phyloP scores from a whole-genome alignment of 176 grass and related monocot genomes.

The Luzula sylvatica region DNA sequence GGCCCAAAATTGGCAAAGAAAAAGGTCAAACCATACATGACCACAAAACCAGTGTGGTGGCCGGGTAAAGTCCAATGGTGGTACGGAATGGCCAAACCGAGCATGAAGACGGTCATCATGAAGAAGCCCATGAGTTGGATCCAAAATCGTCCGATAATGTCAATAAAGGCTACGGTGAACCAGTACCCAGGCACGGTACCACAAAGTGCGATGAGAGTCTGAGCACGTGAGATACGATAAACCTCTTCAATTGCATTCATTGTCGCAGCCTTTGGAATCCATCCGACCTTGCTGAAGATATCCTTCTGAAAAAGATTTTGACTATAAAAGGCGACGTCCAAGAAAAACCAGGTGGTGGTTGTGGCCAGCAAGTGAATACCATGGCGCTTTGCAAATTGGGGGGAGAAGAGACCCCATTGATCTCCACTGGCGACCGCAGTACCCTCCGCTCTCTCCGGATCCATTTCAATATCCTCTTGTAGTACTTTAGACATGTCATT shows the following conservation, averaged over 20 bases:
- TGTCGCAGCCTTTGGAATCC: slow-evolving; percentile 33
- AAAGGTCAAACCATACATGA: slow-evolving; percentile 56
- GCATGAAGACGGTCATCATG: slow-evolving; percentile 74
- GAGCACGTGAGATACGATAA: slow-evolving; percentile 34
- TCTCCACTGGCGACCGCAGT: background rate
- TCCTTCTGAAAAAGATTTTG: slow-evolving; percentile 84
- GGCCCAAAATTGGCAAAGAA: slow-evolving; percentile 41
- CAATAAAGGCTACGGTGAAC: slow-evolving; percentile 69
- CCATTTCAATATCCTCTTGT: slow-evolving; percentile 29
- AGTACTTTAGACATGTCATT: slow-evolving; percentile 65
- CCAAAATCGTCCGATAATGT: slow-evolving; percentile 35
- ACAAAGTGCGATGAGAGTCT: slow-evolving; percentile 51
- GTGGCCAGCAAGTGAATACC: slow-evolving; percentile 50
- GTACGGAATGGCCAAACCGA: slow-evolving; percentile 43
- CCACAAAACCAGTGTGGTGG: slow-evolving; percentile 40
- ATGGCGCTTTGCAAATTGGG: slow-evolving; percentile 30
- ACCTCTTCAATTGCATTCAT: slow-evolving; percentile 60
- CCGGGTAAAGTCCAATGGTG: slow-evolving; percentile 54
- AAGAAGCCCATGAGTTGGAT: slow-evolving; percentile 53
- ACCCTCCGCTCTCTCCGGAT: slow-evolving; percentile 13
- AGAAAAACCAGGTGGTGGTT: slow-evolving; percentile 54
- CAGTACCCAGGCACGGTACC: slow-evolving; percentile 69
- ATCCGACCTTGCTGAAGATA: slow-evolving; percentile 52
- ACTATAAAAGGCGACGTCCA: slow-evolving; percentile 89
- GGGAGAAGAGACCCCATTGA: slow-evolving; percentile 37